Base-by-base conservation (phyloP, 2,329 filamentous ascomycete species). In the Fonsecaea erecta region DNA sequence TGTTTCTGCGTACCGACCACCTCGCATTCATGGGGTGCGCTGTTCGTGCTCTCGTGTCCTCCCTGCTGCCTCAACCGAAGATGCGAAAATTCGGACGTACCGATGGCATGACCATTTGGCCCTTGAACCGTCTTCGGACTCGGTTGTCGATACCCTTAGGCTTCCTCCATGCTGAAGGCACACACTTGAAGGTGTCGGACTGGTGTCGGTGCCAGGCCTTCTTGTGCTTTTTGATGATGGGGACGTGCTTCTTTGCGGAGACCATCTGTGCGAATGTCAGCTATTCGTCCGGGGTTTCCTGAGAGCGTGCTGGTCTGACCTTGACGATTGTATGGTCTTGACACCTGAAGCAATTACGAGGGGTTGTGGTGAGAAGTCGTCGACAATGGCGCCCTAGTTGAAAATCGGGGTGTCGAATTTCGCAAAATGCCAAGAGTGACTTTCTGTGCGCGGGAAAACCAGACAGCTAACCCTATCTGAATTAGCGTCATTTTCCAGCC, bases 131-230 rank as follows among this genome's bases (percentile, higher is more conserved):
- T 87, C 95, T 89, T 81, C 95, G 91, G 81, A 99, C 94, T 78
- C 91, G 86, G 87, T 93, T 96, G 86, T 99, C 95, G 84, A 99
- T 99, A 92, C 95, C 95, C 92, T 99, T 99, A 75, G 95, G 95
- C 88, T 98, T 99, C 85, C 95, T 91, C 95, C 95, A 99, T 87
- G 88, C 90, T 75, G 90, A 81, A 79, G 86, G 89, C 75, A 98
- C 89, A 81, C 95, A 90, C 86, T 89, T 97, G 87, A 96, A 99
- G 81, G 90, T 90, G 84, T 98, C 95, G 83, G 88, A 91, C 89
- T 99, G 95, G 86, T 99, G 95, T 82, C 95, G 91, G 84, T 88
- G 89, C 90, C 98, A 99, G 85, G 86, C 88, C 88, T 93, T 92
- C 79, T 90, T 93, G 88, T 93, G 93, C 93, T 99, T 99, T 92